Conservation (phyloP, 2,329 filamentous ascomycete species). For the Aspergillus latus region DNA sequence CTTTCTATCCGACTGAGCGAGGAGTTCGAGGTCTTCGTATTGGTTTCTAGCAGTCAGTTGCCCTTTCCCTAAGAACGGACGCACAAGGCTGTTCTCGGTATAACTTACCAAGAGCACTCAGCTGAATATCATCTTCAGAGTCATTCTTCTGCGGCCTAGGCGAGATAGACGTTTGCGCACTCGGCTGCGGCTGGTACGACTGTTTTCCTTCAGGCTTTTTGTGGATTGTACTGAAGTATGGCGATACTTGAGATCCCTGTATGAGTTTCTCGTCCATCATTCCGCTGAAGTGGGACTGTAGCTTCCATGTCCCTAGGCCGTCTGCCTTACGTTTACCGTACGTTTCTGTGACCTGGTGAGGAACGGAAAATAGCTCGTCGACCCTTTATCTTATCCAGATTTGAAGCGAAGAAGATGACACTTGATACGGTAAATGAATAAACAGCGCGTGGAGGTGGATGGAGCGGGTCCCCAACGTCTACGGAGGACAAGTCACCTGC, state of each 20-base stretch:
- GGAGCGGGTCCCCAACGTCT: too few species aligned
- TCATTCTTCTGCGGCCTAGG: slow-evolving; percentile 18
- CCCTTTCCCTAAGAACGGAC: background rate
- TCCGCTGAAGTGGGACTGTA: slow-evolving; percentile 7
- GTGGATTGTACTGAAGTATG: slow-evolving; percentile 6
- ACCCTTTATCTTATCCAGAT: background rate
- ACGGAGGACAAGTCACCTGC: too few species aligned
- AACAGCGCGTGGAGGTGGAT: too few species aligned
- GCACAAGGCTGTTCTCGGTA: background rate
- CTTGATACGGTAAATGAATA: too few species aligned
- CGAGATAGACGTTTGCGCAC: background rate
- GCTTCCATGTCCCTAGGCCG: background rate
- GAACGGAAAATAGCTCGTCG: background rate
- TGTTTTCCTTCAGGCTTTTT: background rate
- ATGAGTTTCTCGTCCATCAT: slow-evolving; percentile 27
- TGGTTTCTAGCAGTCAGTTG: background rate
- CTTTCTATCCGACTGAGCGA: slow-evolving; percentile 32
- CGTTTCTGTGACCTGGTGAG: background rate
- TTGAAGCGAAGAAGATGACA: too few species aligned
- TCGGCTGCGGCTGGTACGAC: background rate
- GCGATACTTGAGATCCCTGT: slow-evolving; percentile 23
- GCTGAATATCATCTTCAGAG: slow-evolving; percentile 32
- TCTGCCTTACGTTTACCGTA: background rate
- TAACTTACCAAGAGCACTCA: slow-evolving; percentile 42
- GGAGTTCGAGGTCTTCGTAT: slow-evolving; percentile 37